Base-by-base conservation (phyloP, 2,329 filamentous ascomycete species). In the Clonostachys solani region DNA sequence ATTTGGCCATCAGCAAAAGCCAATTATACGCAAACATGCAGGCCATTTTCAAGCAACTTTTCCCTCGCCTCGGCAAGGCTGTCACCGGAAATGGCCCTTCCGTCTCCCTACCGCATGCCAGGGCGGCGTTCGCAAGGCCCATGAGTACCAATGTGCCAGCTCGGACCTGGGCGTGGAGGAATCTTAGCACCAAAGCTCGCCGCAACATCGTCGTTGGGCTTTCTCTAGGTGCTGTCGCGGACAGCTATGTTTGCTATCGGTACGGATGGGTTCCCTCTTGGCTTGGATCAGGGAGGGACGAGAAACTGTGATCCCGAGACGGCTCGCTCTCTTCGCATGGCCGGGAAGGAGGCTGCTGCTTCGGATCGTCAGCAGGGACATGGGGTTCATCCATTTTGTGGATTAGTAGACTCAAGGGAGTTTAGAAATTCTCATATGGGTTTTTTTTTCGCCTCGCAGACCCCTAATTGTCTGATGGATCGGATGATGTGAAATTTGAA, bases 131-230 rank as follows among this genome's bases (percentile, higher is more conserved):
- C 3, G 48, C 46, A 41, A 44, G 43, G 29, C 12, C 23, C 13
- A 38, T 35, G 2, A 15, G 47, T 23, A 19, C 47, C 5, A 17
- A 43, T 7, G 16, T 37, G 12, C 33, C 19, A 23, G 37, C 29
- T 29, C 49, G 34, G 50, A 40, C 37, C 43, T 48, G 33, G 56
- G 51, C 48, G 19, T 64, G 61, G 61, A 60, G 49, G 45, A 61
- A 50, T 15, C 53, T 64, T 4, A 57, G 57, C 16, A 55, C 56
- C 5, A 54, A 52, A 46, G 55, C 57, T 16, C 58, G 59, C 8
- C 56, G 54, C 42, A 57, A 62, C 33, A 49, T 55, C 35, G 45
- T 54, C 17, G 51, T 54, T 35, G 56, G 59, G 9, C 18, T 56
- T 6, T 49, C 45, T 7, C 44, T 51, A 8, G 45, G 55, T 40